These are phyloP conservation scores for Populus tomentosa DNA, from an alignment of 441 rosid genomes.

Conservation along the genomic window DNA sequence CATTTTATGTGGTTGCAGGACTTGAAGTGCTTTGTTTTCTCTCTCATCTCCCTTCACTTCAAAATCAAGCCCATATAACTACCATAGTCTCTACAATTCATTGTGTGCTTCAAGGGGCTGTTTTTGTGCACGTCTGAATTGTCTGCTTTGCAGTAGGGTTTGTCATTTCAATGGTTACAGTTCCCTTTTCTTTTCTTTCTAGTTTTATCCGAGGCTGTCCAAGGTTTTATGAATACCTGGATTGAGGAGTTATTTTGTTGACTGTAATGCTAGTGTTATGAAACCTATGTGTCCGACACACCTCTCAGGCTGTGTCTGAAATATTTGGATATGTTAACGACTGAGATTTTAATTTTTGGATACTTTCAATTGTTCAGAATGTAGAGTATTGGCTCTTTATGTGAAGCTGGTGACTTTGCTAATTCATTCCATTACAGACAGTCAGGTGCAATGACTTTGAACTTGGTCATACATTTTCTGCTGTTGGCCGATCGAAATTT, in stretches of 20 bases:
- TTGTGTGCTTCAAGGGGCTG: background rate
- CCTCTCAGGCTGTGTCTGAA: background rate
- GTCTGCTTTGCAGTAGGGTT: conserved; percentile 9
- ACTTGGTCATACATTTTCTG: background rate
- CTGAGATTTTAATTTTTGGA: background rate
- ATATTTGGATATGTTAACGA: background rate
- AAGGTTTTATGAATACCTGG: background rate
- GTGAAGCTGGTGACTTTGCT: background rate
- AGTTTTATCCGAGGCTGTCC: background rate
- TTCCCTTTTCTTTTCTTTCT: background rate
- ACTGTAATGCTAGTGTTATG: background rate
- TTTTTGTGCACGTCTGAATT: conserved; percentile 8
- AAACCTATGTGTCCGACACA: background rate
- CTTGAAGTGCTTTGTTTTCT: conserved; percentile 93
- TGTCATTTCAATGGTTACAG: background rate
- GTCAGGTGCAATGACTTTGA: background rate
- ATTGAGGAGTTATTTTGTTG: background rate
- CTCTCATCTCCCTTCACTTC: conserved; percentile 94
- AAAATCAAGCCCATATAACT: conserved; percentile 88
- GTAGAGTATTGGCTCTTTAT: background rate
- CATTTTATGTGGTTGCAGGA: conserved; percentile 58
- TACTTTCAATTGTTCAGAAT: background rate
- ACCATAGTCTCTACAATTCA: background rate
- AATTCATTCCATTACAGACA: background rate
- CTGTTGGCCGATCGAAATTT: background rate